Base-by-base conservation (phyloP, 306 rosid species). In the Gillenia trifoliata region DNA sequence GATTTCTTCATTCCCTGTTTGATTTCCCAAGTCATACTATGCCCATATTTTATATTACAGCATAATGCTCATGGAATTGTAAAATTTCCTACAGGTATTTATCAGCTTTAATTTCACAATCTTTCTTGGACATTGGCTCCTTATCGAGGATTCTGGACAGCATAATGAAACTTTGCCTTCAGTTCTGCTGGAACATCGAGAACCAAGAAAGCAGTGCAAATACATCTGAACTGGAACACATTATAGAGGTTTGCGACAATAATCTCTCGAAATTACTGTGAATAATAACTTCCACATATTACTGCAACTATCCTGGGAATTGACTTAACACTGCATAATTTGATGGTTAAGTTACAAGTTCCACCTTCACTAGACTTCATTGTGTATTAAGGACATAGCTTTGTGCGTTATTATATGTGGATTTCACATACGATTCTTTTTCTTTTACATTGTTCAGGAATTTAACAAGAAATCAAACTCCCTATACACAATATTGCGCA, bases 381-480 rank as follows among this genome's bases (percentile, higher is more conserved):
- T 4, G 52, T 45, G 52, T 45, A 1, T 1, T 5, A 45, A 15
- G 52, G 2, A 54, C 50, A 3, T 34, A 3, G 50, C 20, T 6
- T 11, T 34, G 47, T 22, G 23, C 64, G 3, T 30, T 62, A 13
- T 30, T 62, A 45, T 60, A 41, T 57, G 20, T 36, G 65, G 66
- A 66, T n/a, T 71, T 34, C 73, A 64, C 16, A 16, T 26, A 26
- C 28, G 49, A 15, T 1, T 19, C 11, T 9, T 61, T 70, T 61
- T 68, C 64, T 68, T 71, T n/a, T 74, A 60, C 17, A 62, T 80
- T 30, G 78, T 52, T 71, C 80, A 92, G 98, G 97, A 90, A 83
- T 92, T 94, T 85, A 94, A 90, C 87, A 94, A 94, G 92, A 94
- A 94, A 84, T 94, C 98, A 34, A 94, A 94, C 84, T 94, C 98